These are phyloP conservation scores for Argentina anserina DNA, from an alignment of 306 rosid genomes.

Conservation along the genomic window DNA sequence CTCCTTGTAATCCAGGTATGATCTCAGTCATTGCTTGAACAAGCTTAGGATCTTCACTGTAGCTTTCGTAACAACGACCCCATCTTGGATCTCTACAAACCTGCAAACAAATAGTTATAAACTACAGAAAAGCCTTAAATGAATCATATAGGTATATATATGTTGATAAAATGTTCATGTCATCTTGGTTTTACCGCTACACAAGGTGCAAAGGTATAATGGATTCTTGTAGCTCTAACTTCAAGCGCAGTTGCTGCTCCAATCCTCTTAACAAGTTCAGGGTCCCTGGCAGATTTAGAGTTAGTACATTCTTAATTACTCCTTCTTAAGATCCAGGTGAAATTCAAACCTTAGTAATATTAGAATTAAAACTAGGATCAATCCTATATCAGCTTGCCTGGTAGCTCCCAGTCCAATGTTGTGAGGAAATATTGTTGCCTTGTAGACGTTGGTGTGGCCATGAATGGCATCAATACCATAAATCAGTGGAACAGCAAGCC, in stretches of 20 bases:
- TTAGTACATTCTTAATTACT: not conserved
- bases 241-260: slow-evolving; percentile 41
- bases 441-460: not conserved
- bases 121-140: not conserved
- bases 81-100: slow-evolving; percentile 46
- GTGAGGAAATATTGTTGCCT: slow-evolving; percentile 31
- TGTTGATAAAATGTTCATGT: not conserved
- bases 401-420: slow-evolving; percentile 43
- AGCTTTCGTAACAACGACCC: slow-evolving; percentile 44
- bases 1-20: slow-evolving; percentile 37
- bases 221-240: slow-evolving; percentile 36
- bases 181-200: slow-evolving; percentile 23
- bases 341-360: no score
- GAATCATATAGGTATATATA: not conserved
- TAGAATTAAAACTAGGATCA: not conserved
- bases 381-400: slow-evolving; percentile 22
- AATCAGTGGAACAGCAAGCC: slow-evolving; percentile 36
- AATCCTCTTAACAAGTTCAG: slow-evolving; percentile 27
- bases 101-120: not conserved
- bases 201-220: slow-evolving; percentile 36
- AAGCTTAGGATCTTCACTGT: slow-evolving; percentile 31
- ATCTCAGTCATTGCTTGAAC: slow-evolving; percentile 33
- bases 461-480: slow-evolving; percentile 8
- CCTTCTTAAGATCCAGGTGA: not conserved
- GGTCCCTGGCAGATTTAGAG: slow-evolving; percentile 20